These are phyloP conservation scores for Xerocomus brunneocitrinus DNA, from an alignment of 768 basidiomycete genomes.

Conservation along the genomic window DNA sequence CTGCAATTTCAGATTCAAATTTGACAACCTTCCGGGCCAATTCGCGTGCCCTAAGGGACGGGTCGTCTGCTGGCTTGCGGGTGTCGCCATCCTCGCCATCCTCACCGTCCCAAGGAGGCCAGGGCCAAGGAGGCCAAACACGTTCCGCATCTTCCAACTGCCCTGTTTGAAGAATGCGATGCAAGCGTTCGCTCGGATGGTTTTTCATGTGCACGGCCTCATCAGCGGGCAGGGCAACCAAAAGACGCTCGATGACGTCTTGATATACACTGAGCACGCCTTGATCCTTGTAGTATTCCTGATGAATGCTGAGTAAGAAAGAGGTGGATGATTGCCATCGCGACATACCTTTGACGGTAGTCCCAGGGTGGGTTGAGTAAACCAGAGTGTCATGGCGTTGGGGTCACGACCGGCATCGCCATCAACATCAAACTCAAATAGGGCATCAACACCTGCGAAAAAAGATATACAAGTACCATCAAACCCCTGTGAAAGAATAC, in stretches of 20 bases:
- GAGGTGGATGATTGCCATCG: neutral
- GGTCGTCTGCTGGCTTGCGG: slow-evolving; percentile 30
- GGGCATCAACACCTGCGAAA: slow-evolving; percentile 59
- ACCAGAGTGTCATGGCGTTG: slow-evolving; percentile 80
- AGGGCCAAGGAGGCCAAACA: slow-evolving; percentile 78
- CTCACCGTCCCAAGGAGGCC: slow-evolving; percentile 80
- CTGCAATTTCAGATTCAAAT: slow-evolving; percentile 76
- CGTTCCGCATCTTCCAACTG: slow-evolving; percentile 28
- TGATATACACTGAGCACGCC: slow-evolving; percentile 65
- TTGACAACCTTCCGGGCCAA: slow-evolving; percentile 68
- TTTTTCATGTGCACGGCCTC: slow-evolving; percentile 20
- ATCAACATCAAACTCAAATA: slow-evolving; percentile 82
- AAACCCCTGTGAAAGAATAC: slow-evolving; percentile 11
- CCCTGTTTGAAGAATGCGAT: slow-evolving; percentile 36
- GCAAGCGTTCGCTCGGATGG: slow-evolving; percentile 12
- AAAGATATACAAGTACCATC: neutral
- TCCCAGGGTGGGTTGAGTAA: slow-evolving; percentile 75
- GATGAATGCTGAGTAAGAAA: neutral
- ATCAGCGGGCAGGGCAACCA: slow-evolving; percentile 53
- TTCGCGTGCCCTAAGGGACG: slow-evolving; percentile 46
- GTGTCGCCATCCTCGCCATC: slow-evolving; percentile 42
- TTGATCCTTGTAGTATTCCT: slow-evolving; percentile 90
- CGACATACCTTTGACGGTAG: slow-evolving; percentile 75
- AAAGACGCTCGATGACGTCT: slow-evolving; percentile 60
- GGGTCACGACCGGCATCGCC: slow-evolving; percentile 87